Evolutionary conservation across 345 rosid genomes (phyloP), one percentile per base, ranked within the genome.

Genomic region (Aquilaria sinensis): DNA sequence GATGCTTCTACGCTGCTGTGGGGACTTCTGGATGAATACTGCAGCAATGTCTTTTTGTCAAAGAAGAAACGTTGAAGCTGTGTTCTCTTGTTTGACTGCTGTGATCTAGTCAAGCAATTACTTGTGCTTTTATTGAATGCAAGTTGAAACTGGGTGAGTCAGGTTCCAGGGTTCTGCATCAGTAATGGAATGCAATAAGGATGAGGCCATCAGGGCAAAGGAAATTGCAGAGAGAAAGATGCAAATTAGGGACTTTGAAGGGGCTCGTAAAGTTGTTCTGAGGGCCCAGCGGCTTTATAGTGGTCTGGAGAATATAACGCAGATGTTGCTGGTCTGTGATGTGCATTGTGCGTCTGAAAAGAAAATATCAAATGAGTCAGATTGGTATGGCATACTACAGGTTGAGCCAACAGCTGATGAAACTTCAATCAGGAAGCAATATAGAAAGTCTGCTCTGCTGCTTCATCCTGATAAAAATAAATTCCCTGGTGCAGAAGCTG

Each of bases 391-490:
- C 31, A 73, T 93, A 74, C 97, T 93, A 56, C 90, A 86, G 70
- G 67, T 81, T 53, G 87, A 74, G 64, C 78, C 50, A 47, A 69
- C 72, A 2, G 76, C 83, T 43, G 95, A 82, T 58, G 90, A 79
- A 51, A 67, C 57, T 41, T 74, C 77, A 11, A 79, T 93, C 76
- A 88, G 77, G 88, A 88, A 85, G 81, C 99, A 93, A 53, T 87
- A 79, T 71, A 85, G 79, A 77, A 93, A 86, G 82, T 83, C 88
- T 31, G 92, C 92, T 0, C 77, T 93, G 69, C 74, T 77, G 47
- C 92, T 93, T 64, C 99, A 93, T 82, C 98, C 98, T 0, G 97
- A 93, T 60, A 93, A 88, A 73, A 93, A 93, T 68, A 83, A 86
- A 68, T 85, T 85, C 61, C 14, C 85, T 31, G 99, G 99, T 47